Base-by-base conservation (phyloP, 169 alveolate species). In the Babesia microti region DNA sequence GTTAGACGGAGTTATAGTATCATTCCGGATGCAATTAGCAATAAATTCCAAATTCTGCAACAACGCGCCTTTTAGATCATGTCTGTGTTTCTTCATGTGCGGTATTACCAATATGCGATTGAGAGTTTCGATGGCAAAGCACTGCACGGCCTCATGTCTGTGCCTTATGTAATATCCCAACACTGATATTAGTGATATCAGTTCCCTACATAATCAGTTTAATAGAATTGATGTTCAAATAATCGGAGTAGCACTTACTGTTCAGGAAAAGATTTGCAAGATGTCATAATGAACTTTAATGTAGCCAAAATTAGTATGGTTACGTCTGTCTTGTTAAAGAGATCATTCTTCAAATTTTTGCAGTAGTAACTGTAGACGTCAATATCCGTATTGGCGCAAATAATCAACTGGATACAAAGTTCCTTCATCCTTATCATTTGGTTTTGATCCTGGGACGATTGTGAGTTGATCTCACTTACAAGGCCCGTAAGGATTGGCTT, bases 401-500 rank as follows among this genome's bases (percentile, higher is more conserved):
- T 65, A 3, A 65, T 56, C 34, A 65, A 34, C 57, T 65, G 76
- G 26, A 65, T 50, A 26, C 55, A 65, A 5, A 65, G 34, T 35
- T 65, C 76, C 51, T 65, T 65, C n/a, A 54, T 26, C 63, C 55
- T 54, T 48, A 19, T 65, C 76, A 22, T 54, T 65, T n/a, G n/a
- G n/a, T n/a, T n/a, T n/a, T n/a, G 19, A 35, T 55, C 1, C 48
- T 17, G 27, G 71, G 48, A 11, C 53, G 66, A 32, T 47, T 46
- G 23, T 47, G 59, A 3, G 76, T n/a, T n/a, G n/a, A n/a, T n/a
- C n/a, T n/a, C n/a, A n/a, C n/a, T n/a, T n/a, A n/a, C 76, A 28
- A 56, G 46, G 50, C 55, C 54, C 28, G 32, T 44, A 24, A 65
- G 46, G 0, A 65, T 53, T 24, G 46, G 65, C 21, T 54, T 60